Conservation (phyloP, 805 yeast genomes). For the Ogataea dorogensis region DNA sequence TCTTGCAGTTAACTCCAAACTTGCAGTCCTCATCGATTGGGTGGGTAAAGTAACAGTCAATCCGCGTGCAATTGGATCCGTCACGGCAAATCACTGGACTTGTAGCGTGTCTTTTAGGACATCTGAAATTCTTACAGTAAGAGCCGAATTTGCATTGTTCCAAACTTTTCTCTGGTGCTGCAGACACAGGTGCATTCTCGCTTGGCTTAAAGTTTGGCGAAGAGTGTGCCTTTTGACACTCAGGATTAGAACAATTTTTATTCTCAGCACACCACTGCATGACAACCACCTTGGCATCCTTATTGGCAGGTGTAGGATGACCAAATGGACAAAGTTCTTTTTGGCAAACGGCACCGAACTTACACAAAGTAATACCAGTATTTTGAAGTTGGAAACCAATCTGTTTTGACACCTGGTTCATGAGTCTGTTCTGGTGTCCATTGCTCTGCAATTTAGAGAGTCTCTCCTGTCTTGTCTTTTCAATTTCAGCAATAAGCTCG, state of each 20-base stretch:
- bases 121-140: conserved; percentile 71
- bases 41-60: conserved; percentile 81
- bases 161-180: conserved; percentile 47
- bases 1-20: conserved; percentile 73
- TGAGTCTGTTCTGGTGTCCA: conserved; percentile 26
- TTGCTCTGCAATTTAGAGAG: conserved; percentile 20
- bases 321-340: conserved; percentile 84
- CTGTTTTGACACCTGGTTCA: conserved; percentile 34
- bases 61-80: conserved; percentile 73
- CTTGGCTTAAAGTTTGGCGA: conserved; percentile 54
- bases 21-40: conserved; percentile 79
- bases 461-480: conserved; percentile 46
- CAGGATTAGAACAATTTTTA: conserved; percentile 56
- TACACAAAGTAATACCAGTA: conserved; percentile 61
- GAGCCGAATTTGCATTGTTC: conserved; percentile 83
- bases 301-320: conserved; percentile 87
- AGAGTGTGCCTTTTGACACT: conserved; percentile 78
- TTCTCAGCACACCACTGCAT: conserved; percentile 78
- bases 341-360: conserved; percentile 71
- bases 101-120: conserved; percentile 84
- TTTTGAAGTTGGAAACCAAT: conserved; percentile 34
- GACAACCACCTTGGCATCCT: conserved; percentile 63
- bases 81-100: conserved; percentile 74
- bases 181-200: conserved; percentile 17
- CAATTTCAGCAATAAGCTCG: conserved; percentile 65